Base-by-base conservation (phyloP, 208 protist species). In the Kentomonas sorsogonicus region DNA sequence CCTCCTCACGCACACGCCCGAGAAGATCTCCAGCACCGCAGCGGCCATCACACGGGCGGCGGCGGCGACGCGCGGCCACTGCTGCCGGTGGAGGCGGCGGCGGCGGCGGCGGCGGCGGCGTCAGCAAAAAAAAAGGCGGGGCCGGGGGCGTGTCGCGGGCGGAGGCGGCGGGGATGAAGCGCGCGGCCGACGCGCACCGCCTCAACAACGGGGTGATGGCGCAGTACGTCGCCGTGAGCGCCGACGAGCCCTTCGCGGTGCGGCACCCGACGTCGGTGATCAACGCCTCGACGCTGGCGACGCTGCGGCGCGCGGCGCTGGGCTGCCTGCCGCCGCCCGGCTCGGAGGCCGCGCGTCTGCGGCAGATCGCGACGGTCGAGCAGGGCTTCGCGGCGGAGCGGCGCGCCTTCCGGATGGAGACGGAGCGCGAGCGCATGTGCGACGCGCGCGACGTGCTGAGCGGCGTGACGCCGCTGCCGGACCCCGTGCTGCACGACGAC, bases 241-340 rank as follows among this genome's bases (percentile, higher is more conserved):
- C 57, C 2, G 44, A 57, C 20, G 36, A 29, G 20, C 26, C 26
- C 29, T 85, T 81, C 63, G 52, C 83, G 6, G 52, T 41, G 13
- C 71, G 65, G 11, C 83, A 90, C 66, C 83, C 83, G 2, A 27
- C 47, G 33, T 58, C 57, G 40, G 47, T 90, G 3, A 72, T 85
- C 9, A 55, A 74, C 26, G 66, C 59, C 50, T 86, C 79, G 1
- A 54, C 65, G 3, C 47, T 86, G 11, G 60, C 46, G 20, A 73
- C 51, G 23, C 33, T 86, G 20, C 72, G 66, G 22, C 53, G 36
- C 11, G 60, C 75, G 1, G 83, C 74, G 13, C 70, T 67, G 7
- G 51, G 56, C 25, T 52, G 30, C 16, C 72, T 78, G 75, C 71
- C 68, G n/a, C 58, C 59, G 15, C 53, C 56, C 41, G 25, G 31